phyloP scores from a whole-genome alignment of 495 filamentous ascomycete species.

The Annulohypoxylon bovei region DNA sequence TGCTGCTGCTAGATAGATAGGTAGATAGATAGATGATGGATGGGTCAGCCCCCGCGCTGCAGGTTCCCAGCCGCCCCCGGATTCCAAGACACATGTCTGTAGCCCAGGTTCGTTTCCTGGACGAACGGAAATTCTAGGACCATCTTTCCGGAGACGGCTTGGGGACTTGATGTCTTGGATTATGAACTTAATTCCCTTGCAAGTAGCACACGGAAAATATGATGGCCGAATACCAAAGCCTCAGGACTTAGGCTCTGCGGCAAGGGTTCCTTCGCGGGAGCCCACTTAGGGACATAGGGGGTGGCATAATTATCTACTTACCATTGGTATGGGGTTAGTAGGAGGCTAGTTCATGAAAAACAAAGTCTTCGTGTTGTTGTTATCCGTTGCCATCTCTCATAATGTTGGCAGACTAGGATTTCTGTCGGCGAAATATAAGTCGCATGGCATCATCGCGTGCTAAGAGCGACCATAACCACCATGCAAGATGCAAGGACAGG shows the following conservation, averaged over 20 bases:
- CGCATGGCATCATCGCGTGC: constrained; percentile 44
- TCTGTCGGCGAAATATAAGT: constrained; percentile 44
- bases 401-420: constrained; percentile 21
- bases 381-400: constrained; percentile 7
- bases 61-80: constrained; percentile 39
- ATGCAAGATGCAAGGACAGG: constrained; percentile 31
- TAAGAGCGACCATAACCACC: constrained; percentile 11
- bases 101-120: constrained; percentile 26
- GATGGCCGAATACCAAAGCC: constrained; percentile 12
- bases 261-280: constrained; percentile 6
- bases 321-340: not conserved
- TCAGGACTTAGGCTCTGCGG: constrained; percentile 12
- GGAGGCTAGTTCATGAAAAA: not conserved
- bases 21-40: constrained; percentile 27
- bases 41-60: constrained; percentile 39
- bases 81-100: constrained; percentile 40
- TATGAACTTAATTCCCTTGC: constrained; percentile 19
- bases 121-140: constrained; percentile 34
- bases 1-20: constrained; percentile 40
- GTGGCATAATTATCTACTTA: constrained; percentile 12
- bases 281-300: not conserved
- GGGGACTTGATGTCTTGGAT: constrained; percentile 23
- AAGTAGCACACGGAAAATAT: constrained; percentile 23
- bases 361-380: constrained; percentile 12
- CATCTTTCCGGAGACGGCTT: constrained; percentile 21